Evolutionary conservation across 2,329 filamentous ascomycete species (phyloP).

Genomic region (Aspergillus clavatus): DNA sequence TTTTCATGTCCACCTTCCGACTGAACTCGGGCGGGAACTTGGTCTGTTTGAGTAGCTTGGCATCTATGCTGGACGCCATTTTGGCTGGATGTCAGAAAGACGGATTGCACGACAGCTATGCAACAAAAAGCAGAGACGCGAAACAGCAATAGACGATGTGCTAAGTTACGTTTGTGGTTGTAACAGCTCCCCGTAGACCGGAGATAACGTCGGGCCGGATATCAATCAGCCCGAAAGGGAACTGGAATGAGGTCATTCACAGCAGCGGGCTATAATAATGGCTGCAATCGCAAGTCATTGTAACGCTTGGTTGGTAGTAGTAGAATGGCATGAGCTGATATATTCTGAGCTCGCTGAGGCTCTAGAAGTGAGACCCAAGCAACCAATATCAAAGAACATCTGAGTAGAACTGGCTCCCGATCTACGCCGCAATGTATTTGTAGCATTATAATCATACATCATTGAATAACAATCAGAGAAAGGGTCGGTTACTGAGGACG

Average conservation of each 20-base stretch:
- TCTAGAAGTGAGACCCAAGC: too few relatives aligned
- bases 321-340: too few relatives aligned
- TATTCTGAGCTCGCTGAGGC: too few relatives aligned
- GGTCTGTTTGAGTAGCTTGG: constrained; percentile 82
- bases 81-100: constrained; percentile 31
- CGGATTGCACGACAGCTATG: neutral
- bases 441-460: neutral
- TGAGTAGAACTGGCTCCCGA: too few relatives aligned
- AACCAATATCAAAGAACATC: too few relatives aligned
- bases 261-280: too few relatives aligned
- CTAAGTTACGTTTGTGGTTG: constrained; percentile 6
- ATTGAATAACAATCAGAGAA: neutral
- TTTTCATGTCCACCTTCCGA: constrained; percentile 93
- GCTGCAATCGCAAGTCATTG: too few relatives aligned
- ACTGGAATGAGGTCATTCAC: too few relatives aligned
- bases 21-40: constrained; percentile 93
- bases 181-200: constrained; percentile 5
- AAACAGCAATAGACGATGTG: constrained; percentile 5
- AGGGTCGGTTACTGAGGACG: too few relatives aligned
- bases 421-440: neutral
- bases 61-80: constrained; percentile 82
- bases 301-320: too few relatives aligned
- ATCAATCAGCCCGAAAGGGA: too few relatives aligned
- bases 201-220: constrained; percentile 12
- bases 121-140: neutral